phyloP scores from a whole-genome alignment of 2,329 filamentous ascomycete genomes.

The Emericellopsis atlantica region DNA sequence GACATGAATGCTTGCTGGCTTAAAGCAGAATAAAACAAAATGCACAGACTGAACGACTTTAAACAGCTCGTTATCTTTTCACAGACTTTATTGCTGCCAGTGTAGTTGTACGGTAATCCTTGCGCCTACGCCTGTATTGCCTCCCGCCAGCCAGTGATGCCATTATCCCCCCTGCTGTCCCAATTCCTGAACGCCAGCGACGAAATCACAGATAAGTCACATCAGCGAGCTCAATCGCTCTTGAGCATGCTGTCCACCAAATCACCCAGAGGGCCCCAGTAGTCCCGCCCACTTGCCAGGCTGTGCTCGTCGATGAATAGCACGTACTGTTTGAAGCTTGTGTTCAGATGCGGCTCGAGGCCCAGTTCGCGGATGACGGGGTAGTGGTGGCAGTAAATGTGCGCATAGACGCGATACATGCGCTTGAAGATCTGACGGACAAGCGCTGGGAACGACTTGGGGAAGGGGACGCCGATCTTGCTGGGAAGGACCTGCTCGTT shows the following conservation, averaged over 20 bases:
- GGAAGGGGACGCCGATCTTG: conserved; percentile 88
- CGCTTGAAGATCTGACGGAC: conserved; percentile 97
- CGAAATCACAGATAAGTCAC: too few species aligned
- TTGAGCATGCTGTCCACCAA: conserved; percentile 95
- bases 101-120: too few species aligned
- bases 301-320: conserved; percentile 96
- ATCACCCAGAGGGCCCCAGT: conserved; percentile 91
- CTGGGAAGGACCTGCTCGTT: conserved; percentile 94
- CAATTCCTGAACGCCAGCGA: too few species aligned
- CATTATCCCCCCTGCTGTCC: too few species aligned
- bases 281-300: conserved; percentile 86
- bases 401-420: conserved; percentile 95
- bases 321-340: conserved; percentile 99
- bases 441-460: conserved; percentile 78
- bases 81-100: too few species aligned
- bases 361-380: conserved; percentile 90
- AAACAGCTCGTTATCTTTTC: too few species aligned
- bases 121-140: too few species aligned
- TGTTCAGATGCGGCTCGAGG: conserved; percentile 94
- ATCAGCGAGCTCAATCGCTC: conserved; percentile 52
- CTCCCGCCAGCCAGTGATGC: too few species aligned
- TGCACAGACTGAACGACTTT: too few species aligned
- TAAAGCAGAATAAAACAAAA: too few species aligned
- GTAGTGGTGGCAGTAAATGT: conserved; percentile 99
- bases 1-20: too few species aligned